phyloP scores from a whole-genome alignment of 768 basidiomycete species.

The Psilocybe azurescens region DNA sequence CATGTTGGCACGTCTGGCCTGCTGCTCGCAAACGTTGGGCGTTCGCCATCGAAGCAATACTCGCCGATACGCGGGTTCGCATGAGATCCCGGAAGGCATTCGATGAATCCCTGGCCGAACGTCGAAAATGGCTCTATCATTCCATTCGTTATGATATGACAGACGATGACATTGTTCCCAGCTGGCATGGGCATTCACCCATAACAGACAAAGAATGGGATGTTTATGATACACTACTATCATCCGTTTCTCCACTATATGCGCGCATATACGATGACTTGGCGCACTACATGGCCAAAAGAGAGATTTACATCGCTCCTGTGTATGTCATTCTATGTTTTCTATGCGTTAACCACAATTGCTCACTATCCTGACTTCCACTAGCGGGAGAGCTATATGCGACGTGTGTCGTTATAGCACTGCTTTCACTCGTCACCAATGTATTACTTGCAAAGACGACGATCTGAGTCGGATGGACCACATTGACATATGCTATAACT shows the following conservation, averaged over 20 bases:
- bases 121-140: slow-evolving; percentile 14
- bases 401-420: slow-evolving; percentile 9
- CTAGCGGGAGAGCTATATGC: slow-evolving; percentile 5
- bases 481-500: slow-evolving; percentile 15
- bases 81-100: slow-evolving; percentile 8
- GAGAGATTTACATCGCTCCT: slow-evolving; percentile 1
- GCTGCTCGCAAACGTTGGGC: slow-evolving; percentile 17
- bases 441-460: slow-evolving; percentile 17
- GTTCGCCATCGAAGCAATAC: slow-evolving; percentile 17
- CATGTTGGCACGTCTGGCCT: slow-evolving; percentile 5
- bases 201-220: slow-evolving; percentile 11
- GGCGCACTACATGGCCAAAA: slow-evolving; percentile 7
- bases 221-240: slow-evolving; percentile 1
- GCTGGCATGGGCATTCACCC: slow-evolving; percentile 1
- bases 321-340: neutral
- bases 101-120: slow-evolving; percentile 4
- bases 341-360: too few relatives aligned
- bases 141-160: slow-evolving; percentile 3
- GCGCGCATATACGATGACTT: slow-evolving; percentile 9
- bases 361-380: too few relatives aligned
- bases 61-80: slow-evolving; percentile 1
- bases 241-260: slow-evolving; percentile 3
- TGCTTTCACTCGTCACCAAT: slow-evolving; percentile 16
- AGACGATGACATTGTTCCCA: neutral
- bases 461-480: slow-evolving; percentile 5